Evolutionary conservation across 2,329 filamentous ascomycete species (phyloP), one percentile per base, ranked within the genome.

Genomic region (Fusarium dlaminii): DNA sequence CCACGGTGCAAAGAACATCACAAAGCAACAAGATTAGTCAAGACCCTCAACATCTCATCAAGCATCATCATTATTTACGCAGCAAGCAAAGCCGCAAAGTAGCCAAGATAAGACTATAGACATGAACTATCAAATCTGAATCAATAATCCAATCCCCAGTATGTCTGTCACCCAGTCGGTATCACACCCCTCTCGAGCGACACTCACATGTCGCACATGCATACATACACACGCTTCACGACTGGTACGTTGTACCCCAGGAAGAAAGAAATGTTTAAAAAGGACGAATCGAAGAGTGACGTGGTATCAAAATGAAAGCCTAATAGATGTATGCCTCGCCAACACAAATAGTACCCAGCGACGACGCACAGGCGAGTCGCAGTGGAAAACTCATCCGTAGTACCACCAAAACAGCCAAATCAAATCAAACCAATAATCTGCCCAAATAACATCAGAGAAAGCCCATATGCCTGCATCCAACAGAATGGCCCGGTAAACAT

Each of bases 301-400:
- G 68, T 78, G 76, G 76, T 78, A 78, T 78, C 73, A 78, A 78
- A 78, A 75, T 71, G 65, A 76, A 78, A 76, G 66, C 73, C 76
- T 72, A 68, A 72, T 77, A 75, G 65, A 78, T 67, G 62, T 74
- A 70, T 78, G 76, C 73, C 76, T 74, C 69, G 67, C 73, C 65
- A 67, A 64, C 68, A 70, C 68, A 73, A 73, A 73, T 61, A 59
- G 66, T 55, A 70, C 56, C 65, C 59, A 68, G 73, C 64, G 63
- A 76, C 70, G 46, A 76, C 73, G 64, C 66, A 77, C 60, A 72
- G 63, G 63, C 59, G 52, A 71, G 65, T 69, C 76, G 68, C 68
- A 65, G 45, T 71, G 37, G 63, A 42, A 75, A 77, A 63, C 60
- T 67, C 70, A 73, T 65, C 49, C 65, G 24, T 48, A 63, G 65